phyloP scores from a whole-genome alignment of 768 basidiomycete genomes.

The Amanita jacksonii region DNA sequence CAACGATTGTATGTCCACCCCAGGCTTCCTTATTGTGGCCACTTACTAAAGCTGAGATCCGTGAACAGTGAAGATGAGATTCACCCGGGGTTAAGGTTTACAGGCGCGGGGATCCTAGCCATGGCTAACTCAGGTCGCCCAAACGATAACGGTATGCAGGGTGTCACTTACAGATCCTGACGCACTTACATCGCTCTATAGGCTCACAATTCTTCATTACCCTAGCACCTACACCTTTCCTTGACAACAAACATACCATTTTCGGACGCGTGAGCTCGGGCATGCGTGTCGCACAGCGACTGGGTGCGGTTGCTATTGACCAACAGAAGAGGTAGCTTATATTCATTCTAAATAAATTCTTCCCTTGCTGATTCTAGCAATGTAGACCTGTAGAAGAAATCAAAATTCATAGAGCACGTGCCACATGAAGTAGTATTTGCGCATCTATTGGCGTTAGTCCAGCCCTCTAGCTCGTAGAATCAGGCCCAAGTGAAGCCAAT shows the following conservation, averaged over 20 bases:
- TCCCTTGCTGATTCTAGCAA: conserved; percentile 5
- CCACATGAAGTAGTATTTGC: conserved; percentile 20
- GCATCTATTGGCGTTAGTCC: not conserved
- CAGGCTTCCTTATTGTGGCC: conserved; percentile 2
- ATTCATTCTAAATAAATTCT: conserved; percentile 3
- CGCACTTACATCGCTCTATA: conserved; percentile 21
- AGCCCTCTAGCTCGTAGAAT: not conserved
- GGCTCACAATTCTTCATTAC: conserved; percentile 96
- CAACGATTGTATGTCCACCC: conserved; percentile 65
- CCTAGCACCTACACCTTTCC: conserved; percentile 70
- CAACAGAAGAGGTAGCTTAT: conserved; percentile 69
- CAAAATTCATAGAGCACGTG: conserved; percentile 74
- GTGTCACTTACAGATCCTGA: not conserved
- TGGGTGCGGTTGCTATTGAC: conserved; percentile 88
- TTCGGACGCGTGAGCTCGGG: conserved; percentile 87
- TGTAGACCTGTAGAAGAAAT: conserved; percentile 66
- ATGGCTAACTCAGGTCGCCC: conserved; percentile 98
- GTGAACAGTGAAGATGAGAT: conserved; percentile 94
- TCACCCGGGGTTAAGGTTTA: conserved; percentile 84
- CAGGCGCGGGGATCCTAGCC: conserved; percentile 91
- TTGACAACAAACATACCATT: conserved; percentile 82
- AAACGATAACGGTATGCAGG: conserved; percentile 65
- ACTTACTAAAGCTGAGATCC: conserved; percentile 3
- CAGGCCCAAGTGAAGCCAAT: too few relatives aligned
- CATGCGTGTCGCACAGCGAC: conserved; percentile 85